Percentiles rank a stretch among this genome's conserved stretches.
phyloP scores from a whole-genome alignment of 2,329 filamentous ascomycete species.

The Camptophora hylomeconis region DNA sequence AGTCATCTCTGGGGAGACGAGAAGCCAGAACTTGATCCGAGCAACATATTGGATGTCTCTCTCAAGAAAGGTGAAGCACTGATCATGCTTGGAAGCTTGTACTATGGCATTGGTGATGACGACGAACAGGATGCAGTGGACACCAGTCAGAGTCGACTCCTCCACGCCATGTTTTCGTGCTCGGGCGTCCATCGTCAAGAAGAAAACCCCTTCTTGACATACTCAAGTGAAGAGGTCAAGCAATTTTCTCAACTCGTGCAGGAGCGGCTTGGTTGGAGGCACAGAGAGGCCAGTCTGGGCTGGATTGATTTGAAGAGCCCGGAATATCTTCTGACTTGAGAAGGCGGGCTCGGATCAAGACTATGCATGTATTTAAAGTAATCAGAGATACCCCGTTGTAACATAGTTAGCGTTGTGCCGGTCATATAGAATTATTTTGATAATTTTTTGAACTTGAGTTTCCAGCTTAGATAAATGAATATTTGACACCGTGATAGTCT shows the following conservation, averaged over 20 bases:
- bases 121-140: conserved; percentile 9
- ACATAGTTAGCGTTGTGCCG: no score
- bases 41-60: conserved; percentile 17
- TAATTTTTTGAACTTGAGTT: no score
- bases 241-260: conserved; percentile 25
- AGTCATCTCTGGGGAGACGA: conserved; percentile 19
- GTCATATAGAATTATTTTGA: no score
- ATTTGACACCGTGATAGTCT: no score
- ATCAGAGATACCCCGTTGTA: no score
- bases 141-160: conserved; percentile 18
- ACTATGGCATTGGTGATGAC: conserved; percentile 23
- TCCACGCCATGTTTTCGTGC: conserved; percentile 30
- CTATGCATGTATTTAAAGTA: no score
- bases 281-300: conserved; percentile 28
- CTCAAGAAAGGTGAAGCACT: conserved; percentile 25
- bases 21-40: conserved; percentile 7
- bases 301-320: conserved; percentile 29
- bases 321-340: no score
- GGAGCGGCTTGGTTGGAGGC: conserved; percentile 27
- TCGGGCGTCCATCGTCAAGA: conserved; percentile 26
- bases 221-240: conserved; percentile 27
- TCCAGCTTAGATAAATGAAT: no score
- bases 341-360: no score
- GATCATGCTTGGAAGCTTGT: conserved; percentile 24
- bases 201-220: conserved; percentile 25